A percentile compares a stretch with the other conserved stretches of the same genome.
phyloP scores from a whole-genome alignment of 345 rosid genomes.

The Mangifera indica region DNA sequence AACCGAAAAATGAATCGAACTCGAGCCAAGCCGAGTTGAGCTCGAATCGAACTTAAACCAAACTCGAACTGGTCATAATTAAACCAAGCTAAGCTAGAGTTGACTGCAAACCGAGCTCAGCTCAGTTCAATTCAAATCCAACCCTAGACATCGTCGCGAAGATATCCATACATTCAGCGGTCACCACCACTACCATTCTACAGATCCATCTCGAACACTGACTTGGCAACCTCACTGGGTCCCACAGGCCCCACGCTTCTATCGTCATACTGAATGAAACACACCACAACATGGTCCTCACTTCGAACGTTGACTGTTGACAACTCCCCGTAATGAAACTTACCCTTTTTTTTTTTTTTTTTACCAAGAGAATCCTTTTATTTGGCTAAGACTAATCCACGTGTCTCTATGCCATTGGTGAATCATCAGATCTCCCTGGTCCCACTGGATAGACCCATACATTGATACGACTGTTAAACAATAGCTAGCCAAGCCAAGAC shows the following conservation, averaged over 20 bases:
- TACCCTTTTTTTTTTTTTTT: background rate
- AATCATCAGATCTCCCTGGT: slow-evolving; percentile 40
- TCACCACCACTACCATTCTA: background rate
- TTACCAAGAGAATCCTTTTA: slow-evolving; percentile 1
- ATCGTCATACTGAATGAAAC: background rate
- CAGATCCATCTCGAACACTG: background rate
- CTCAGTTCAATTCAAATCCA: no score
- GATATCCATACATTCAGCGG: background rate
- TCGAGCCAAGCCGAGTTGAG: no score
- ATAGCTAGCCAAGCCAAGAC: slow-evolving; percentile 12
- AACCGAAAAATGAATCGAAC: no score
- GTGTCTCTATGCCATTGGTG: slow-evolving; percentile 35
- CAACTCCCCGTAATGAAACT: background rate
- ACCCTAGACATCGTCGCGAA: no score
- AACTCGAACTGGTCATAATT: no score
- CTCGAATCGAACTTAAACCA: no score
- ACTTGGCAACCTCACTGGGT: background rate
- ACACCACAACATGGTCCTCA: background rate
- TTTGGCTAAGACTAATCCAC: slow-evolving; percentile 63
- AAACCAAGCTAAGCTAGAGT: no score
- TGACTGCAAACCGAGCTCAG: no score
- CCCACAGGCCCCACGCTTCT: slow-evolving; percentile 1
- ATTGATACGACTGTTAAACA: slow-evolving; percentile 10
- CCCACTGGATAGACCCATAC: slow-evolving; percentile 57
- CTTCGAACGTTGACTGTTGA: background rate